phyloP scores from a whole-genome alignment of 768 basidiomycete genomes.

The Leccinum uliginosum region DNA sequence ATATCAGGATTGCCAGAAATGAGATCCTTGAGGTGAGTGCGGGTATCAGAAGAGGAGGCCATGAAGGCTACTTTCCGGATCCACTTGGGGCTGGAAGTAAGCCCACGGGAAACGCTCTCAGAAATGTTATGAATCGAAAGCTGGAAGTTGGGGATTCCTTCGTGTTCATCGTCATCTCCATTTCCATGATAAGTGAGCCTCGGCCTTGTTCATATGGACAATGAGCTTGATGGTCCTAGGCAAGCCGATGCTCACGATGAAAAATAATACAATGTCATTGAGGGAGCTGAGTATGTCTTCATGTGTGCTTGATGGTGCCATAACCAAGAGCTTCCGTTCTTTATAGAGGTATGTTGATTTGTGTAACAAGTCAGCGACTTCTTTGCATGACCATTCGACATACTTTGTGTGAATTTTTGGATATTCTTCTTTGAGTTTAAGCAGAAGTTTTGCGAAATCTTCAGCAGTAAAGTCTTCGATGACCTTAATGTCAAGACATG shows the following conservation, averaged over 20 bases:
- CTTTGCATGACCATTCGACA: background rate
- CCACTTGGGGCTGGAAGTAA: background rate
- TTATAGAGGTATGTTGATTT: background rate
- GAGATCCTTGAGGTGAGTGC: background rate
- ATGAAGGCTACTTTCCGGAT: background rate
- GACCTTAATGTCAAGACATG: background rate
- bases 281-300: background rate
- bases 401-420: background rate
- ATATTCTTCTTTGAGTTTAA: background rate
- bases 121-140: background rate
- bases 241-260: background rate
- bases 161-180: background rate
- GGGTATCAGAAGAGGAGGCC: background rate
- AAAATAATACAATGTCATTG: background rate
- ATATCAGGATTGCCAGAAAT: background rate
- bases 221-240: background rate
- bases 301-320: background rate
- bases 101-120: background rate
- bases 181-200: background rate
- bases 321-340: background rate
- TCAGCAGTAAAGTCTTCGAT: background rate
- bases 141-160: background rate
- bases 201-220: background rate
- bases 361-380: background rate
- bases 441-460: background rate